Conservation (phyloP, 805 yeast genomes). For the Barnettozyma botsteinii region DNA sequence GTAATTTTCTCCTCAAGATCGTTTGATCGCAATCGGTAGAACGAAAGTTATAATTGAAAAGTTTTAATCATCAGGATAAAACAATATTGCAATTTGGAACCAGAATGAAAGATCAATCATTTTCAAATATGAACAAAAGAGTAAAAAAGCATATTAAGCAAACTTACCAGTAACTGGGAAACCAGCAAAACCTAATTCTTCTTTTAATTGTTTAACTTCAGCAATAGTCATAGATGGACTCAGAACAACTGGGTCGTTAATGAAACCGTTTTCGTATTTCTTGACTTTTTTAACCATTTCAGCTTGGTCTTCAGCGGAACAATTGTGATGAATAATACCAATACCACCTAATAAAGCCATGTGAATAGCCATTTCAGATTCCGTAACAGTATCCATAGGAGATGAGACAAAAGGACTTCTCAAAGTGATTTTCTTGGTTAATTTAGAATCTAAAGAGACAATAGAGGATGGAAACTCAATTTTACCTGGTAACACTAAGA, state of each 20-base stretch:
- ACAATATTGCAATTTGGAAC: no score
- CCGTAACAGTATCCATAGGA: slow-evolving; percentile 99
- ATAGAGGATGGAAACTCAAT: slow-evolving; percentile 77
- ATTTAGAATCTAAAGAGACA: slow-evolving; percentile 75
- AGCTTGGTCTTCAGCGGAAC: slow-evolving; percentile 95
- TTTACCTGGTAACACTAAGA: slow-evolving; percentile 91
- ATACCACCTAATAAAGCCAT: slow-evolving; percentile 99
- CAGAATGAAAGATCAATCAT: background rate
- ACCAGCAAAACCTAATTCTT: slow-evolving; percentile 83
- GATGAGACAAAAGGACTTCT: slow-evolving; percentile 95
- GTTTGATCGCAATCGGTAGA: slow-evolving; percentile 97
- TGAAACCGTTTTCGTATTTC: slow-evolving; percentile 96
- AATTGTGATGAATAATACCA: slow-evolving; percentile 97
- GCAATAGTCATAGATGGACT: slow-evolving; percentile 72
- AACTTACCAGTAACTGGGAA: slow-evolving; percentile 99
- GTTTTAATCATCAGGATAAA: slow-evolving; percentile 47
- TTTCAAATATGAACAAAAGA: background rate
- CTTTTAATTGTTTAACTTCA: slow-evolving; percentile 68
- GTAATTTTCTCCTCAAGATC: slow-evolving; percentile 82
- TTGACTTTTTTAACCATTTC: slow-evolving; percentile 96
- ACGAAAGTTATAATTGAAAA: slow-evolving; percentile 84
- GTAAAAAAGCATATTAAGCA: slow-evolving; percentile 2
- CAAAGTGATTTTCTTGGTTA: slow-evolving; percentile 87
- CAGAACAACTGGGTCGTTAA: slow-evolving; percentile 87
- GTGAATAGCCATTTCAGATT: slow-evolving; percentile 93